These are phyloP conservation scores for Saccharum officinarum DNA, from an alignment of 176 grass and related monocot species.

Conservation along the genomic window DNA sequence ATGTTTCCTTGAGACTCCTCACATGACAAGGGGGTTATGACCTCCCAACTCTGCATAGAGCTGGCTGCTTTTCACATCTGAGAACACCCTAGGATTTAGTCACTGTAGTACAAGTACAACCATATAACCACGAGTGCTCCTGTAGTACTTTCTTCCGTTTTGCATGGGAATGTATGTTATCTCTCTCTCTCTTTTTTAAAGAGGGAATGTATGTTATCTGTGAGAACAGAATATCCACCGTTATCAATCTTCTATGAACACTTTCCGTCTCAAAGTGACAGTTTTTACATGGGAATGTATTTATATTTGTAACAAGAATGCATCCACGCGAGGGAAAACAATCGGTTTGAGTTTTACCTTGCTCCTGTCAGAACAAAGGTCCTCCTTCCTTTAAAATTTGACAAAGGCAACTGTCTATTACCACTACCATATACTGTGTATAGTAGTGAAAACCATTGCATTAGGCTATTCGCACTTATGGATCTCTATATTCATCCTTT, in stretches of 20 bases:
- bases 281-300: no score
- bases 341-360: no score
- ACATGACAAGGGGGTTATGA: neutral
- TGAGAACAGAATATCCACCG: neutral
- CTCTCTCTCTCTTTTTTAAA: no score
- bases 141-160: conserved; percentile 4
- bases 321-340: no score
- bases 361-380: no score
- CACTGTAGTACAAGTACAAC: neutral
- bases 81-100: neutral
- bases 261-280: neutral
- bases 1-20: neutral
- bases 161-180: neutral
- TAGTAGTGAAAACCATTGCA: no score
- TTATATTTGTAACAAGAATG: no score
- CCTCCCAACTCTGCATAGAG: neutral
- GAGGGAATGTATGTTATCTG: neutral
- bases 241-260: conserved; percentile 1
- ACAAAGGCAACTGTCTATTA: no score
- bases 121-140: neutral
- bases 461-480: no score
- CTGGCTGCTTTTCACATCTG: neutral
- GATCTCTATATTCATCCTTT: no score
- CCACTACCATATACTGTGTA: no score
- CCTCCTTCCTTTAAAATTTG: no score